Percentiles rank a stretch among this genome's conserved stretches.
Conservation (phyloP, 257 asterid genomes). For the Solanum gracilifrons region DNA sequence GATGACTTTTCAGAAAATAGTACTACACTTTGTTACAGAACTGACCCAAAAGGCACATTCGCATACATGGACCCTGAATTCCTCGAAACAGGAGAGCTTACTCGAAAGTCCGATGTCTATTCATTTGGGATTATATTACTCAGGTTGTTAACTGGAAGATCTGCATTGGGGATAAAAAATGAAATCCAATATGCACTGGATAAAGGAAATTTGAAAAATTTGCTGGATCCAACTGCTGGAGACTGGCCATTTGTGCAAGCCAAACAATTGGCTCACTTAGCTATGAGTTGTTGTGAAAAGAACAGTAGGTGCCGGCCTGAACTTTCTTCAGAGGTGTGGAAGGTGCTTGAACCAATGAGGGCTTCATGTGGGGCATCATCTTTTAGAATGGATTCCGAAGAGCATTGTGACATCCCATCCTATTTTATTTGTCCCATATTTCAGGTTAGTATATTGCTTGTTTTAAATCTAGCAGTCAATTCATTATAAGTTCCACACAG, state of each 20-base stretch:
- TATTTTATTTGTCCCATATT: slow-evolving; percentile 83
- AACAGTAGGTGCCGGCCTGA: slow-evolving; percentile 53
- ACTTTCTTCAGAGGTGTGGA: slow-evolving; percentile 69
- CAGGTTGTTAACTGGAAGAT: slow-evolving; percentile 67
- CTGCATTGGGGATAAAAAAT: slow-evolving; percentile 46
- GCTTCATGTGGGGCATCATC: slow-evolving; percentile 56
- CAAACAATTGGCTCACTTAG: slow-evolving; percentile 80
- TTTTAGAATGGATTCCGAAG: slow-evolving; percentile 34
- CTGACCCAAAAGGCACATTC: slow-evolving; percentile 62
- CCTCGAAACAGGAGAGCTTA: slow-evolving; percentile 67
- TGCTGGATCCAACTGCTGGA: slow-evolving; percentile 81
- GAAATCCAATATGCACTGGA: slow-evolving; percentile 64
- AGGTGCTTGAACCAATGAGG: slow-evolving; percentile 78
- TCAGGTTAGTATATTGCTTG: slow-evolving; percentile 47
- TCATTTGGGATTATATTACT: slow-evolving; percentile 73
- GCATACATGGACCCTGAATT: slow-evolving; percentile 77
- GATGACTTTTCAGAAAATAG: slow-evolving; percentile 26
- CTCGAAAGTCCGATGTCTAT: slow-evolving; percentile 70
- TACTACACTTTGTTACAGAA: slow-evolving; percentile 25
- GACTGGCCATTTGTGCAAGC: slow-evolving; percentile 99
- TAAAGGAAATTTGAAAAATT: slow-evolving; percentile 48
- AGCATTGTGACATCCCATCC: slow-evolving; percentile 40
- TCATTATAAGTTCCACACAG: not conserved
- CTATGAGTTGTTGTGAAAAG: slow-evolving; percentile 48
- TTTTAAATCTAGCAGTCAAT: not conserved